Evolutionary conservation across 768 basidiomycete genomes (phyloP).

Genomic region (Phylloporus scabripes): DNA sequence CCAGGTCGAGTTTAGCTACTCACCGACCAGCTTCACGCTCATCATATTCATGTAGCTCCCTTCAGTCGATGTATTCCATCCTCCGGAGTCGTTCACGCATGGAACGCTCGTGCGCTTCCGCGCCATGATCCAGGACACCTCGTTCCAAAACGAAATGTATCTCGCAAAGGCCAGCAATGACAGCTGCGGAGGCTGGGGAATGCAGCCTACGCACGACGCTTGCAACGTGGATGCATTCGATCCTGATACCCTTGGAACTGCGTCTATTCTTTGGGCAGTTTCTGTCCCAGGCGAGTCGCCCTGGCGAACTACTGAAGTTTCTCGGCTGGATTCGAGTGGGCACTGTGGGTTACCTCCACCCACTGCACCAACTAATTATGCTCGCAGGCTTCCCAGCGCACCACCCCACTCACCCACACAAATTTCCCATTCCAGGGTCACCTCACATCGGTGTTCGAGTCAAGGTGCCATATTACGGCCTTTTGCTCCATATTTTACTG

Average conservation of each 20-base stretch:
- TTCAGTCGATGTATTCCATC: conserved; percentile 39
- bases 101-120: conserved; percentile 66
- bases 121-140: conserved; percentile 81
- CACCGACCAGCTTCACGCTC: background rate
- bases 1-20: conserved; percentile 19
- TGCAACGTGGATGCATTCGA: conserved; percentile 27
- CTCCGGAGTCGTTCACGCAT: conserved; percentile 45
- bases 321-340: conserved; percentile 17
- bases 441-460: conserved; percentile 66
- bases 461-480: conserved; percentile 42
- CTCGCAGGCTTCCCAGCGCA: conserved; percentile 25
- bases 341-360: conserved; percentile 5
- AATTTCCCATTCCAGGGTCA: conserved; percentile 52
- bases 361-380: background rate
- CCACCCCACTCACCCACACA: conserved; percentile 42
- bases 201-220: conserved; percentile 33
- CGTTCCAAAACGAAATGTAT: conserved; percentile 68
- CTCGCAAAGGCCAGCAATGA: conserved; percentile 41
- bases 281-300: conserved; percentile 62
- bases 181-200: conserved; percentile 72
- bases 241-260: conserved; percentile 53
- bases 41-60: conserved; percentile 46
- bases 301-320: conserved; percentile 44
- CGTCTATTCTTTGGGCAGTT: conserved; percentile 65
- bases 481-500: background rate